Evolutionary conservation across 331 rosid genomes (phyloP).

Genomic region (Cucumis variabilis): DNA sequence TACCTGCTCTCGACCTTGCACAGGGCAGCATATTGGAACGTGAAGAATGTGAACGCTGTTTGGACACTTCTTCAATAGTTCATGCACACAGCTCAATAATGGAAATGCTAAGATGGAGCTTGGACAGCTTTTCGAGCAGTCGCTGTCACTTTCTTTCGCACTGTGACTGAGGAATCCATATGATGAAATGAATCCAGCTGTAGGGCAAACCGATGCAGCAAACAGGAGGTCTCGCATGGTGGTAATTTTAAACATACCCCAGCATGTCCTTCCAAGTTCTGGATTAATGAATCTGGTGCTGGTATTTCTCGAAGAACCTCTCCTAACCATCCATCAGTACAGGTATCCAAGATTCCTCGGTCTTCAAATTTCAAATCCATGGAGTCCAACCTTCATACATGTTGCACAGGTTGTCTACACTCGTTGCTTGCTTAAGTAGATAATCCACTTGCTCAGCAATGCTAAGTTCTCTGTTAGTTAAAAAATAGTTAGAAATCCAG

Average conservation of each 20-base stretch:
- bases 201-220: neutral
- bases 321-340: neutral
- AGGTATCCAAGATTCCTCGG: constrained; percentile 34
- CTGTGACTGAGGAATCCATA: neutral
- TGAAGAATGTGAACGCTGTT: neutral
- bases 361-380: constrained; percentile 79
- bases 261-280: neutral
- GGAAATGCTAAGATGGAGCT: neutral
- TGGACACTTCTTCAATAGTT: neutral
- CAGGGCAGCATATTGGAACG: neutral
- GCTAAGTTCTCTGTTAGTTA: constrained; percentile 68
- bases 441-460: constrained; percentile 89
- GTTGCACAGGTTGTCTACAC: constrained; percentile 93
- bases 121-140: neutral
- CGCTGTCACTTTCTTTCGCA: neutral
- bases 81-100: neutral
- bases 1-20: neutral
- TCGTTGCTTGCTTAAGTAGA: constrained; percentile 93
- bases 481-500: constrained; percentile 30
- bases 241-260: neutral
- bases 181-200: neutral
- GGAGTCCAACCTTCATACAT: constrained; percentile 99
- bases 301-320: constrained; percentile 4
- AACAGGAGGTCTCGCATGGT: neutral
- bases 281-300: neutral